Evolutionary conservation across 208 protist genomes (phyloP), one percentile per base, ranked within the genome.

Genomic region (Entamoeba moshkovskii): DNA sequence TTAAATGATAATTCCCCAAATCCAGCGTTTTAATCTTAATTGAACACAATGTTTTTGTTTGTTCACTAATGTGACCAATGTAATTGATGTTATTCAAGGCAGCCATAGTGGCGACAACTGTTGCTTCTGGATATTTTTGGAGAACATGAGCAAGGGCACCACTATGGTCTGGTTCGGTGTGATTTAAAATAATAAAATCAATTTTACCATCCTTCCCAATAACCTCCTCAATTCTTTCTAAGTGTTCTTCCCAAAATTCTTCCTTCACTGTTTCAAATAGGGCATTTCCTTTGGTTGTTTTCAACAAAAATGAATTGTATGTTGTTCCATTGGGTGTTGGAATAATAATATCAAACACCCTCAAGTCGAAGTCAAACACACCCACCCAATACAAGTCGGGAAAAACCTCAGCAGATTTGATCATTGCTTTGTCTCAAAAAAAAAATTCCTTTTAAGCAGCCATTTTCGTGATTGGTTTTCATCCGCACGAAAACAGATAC

Each of bases 131-230:
- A 91, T 47, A 91, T 22, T 38, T 29, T 45, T 92, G n/a, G 42
- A 94, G 18, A 11, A 95, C 46, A 25, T n/a, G 44, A 22, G 11
- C 22, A 52, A 94, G 15, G 16, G 49, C 16, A 13, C 93, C 92
- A 25, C 22, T 46, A 4, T 95, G 94, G 38, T 95, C 94, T 11
- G 93, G 93, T 59, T 95, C 94, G 38, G 93, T 95, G 48, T 95
- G 94, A 46, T 91, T 6, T 3, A 95, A 25, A 11, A 73, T 38
- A 44, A 95, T 94, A 59, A 49, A 93, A 33, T 47, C 85, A 45
- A 94, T 45, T 5, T 93, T 47, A 1, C n/a, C 93, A 44, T 59
- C 93, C 5, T 44, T 46, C 5, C 94, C 94, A 93, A 94, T 42
- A 25, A 92, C 85, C 3, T 91, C 6, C 6, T 94, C 45, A 16